Conservation (phyloP, 164 flowering plant genomes). For the Magnolia sinica region DNA sequence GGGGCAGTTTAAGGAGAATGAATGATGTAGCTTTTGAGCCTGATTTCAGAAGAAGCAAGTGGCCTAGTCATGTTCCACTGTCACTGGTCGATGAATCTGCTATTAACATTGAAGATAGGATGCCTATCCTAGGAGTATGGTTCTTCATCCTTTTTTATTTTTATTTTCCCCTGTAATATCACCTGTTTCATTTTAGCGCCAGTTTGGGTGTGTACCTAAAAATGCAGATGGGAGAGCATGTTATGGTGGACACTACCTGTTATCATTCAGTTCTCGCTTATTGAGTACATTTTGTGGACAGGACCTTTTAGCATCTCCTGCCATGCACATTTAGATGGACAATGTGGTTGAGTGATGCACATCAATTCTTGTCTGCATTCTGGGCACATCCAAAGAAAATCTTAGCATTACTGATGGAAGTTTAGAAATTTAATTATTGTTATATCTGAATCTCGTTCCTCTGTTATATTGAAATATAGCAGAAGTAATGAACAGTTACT, state of each 20-base stretch:
- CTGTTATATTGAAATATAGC: too few relatives aligned
- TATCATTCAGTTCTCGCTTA: background rate
- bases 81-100: conserved; percentile 13
- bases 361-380: too few relatives aligned
- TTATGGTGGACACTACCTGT: too few relatives aligned
- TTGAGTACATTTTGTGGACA: background rate
- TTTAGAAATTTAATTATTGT: too few relatives aligned
- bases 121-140: background rate
- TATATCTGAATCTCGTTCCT: too few relatives aligned
- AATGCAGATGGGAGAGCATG: background rate
- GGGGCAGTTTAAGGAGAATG: conserved; percentile 25
- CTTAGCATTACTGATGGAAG: too few relatives aligned
- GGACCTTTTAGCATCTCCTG: background rate
- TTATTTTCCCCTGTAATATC: background rate
- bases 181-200: background rate
- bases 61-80: conserved; percentile 37
- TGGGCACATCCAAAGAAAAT: too few relatives aligned
- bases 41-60: conserved; percentile 28
- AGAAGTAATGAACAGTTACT: too few relatives aligned
- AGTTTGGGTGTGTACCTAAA: background rate
- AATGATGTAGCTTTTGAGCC: conserved; percentile 24
- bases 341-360: too few relatives aligned
- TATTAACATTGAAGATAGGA: background rate
- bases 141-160: background rate
- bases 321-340: too few relatives aligned